Evolutionary conservation across 2,329 filamentous ascomycete genomes (phyloP), one percentile per base, ranked within the genome.

Genomic region (Colletotrichum cordylinicola): DNA sequence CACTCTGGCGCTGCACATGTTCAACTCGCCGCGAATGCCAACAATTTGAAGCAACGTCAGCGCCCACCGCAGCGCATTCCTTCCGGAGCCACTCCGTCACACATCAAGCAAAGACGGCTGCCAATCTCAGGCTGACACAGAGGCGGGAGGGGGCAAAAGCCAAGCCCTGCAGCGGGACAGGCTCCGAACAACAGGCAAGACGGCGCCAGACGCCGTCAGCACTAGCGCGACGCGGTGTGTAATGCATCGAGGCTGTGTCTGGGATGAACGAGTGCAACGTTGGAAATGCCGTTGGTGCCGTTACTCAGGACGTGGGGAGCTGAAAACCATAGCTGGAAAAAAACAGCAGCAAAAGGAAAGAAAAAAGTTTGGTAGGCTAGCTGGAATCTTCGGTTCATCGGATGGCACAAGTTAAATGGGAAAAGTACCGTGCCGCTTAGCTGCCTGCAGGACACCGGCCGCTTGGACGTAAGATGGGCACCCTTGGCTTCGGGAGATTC

Each of bases 161-260:
- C 58, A 37, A 62, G 58, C 31, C 58, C 58, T 31, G 58, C 16
- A 37, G 58, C 16, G 58, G 58, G 58, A 62, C 58, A 62, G 56
- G 56, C 27, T 60, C 16, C 43, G 56, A 33, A 33, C 0, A 0
- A 61, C 27, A 62, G 18, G 58, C 31, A 37, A 37, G 31, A 69
- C 67, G 31, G 15, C 31, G 31, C 0, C 43, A 0, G 43, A 0
- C 10, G 43, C 55, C 31, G 65, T 73, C 55, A 73, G 65, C 70
- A 39, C 70, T 73, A 73, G 70, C 66, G 39, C 37, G 52, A 56
- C 64, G 39, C 21, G 21, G 13, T 52, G 27, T 52, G 33, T 33
- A 66, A 33, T 52, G 62, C 24, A 39, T 31, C 39, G 62, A 66
- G 39, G 62, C 62, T 18, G 62, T 66, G 37, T 66, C 43, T 62